Conservation (phyloP, 139 green algal species). For the Tetratostichococcus sp. region DNA sequence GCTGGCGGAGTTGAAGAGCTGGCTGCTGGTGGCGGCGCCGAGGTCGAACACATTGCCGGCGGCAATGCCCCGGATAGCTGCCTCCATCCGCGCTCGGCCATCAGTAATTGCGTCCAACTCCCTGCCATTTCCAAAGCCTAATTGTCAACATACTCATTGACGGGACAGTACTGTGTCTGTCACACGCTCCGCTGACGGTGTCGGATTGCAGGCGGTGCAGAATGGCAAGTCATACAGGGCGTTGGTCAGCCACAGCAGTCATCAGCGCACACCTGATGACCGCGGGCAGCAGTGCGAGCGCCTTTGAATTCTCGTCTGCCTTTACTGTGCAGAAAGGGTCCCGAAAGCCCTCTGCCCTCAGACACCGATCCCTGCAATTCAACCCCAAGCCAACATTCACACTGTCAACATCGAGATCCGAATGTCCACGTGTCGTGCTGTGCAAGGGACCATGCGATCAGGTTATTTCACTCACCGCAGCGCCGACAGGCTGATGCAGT, state of each 20-base stretch:
- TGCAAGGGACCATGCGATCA: neutral
- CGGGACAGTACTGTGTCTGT: too few species aligned
- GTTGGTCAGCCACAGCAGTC: neutral
- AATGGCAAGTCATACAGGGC: neutral
- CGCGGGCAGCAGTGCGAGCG: constrained; percentile 54
- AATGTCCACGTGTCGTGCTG: too few species aligned
- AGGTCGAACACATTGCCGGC: constrained; percentile 90
- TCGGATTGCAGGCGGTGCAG: too few species aligned
- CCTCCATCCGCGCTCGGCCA: constrained; percentile 29
- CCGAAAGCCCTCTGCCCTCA: constrained; percentile 50
- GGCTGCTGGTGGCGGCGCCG: constrained; percentile 50
- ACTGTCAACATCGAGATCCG: too few species aligned
- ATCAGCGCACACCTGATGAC: constrained; percentile 5
- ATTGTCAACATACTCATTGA: too few species aligned
- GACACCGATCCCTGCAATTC: constrained; percentile 50
- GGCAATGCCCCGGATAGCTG: constrained; percentile 60
- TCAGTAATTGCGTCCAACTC: constrained; percentile 33
- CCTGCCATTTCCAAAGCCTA: constrained; percentile 6
- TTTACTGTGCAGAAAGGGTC: constrained; percentile 77
- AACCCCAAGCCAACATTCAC: neutral
- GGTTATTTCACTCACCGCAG: constrained; percentile 22
- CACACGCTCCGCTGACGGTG: too few species aligned
- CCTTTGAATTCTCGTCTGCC: constrained; percentile 60
- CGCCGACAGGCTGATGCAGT: constrained; percentile 36
- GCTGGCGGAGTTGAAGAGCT: constrained; percentile 30